These are phyloP conservation scores for Phytophthora podocarpi DNA, from an alignment of 352 stramenopile genomes.

Conservation along the genomic window DNA sequence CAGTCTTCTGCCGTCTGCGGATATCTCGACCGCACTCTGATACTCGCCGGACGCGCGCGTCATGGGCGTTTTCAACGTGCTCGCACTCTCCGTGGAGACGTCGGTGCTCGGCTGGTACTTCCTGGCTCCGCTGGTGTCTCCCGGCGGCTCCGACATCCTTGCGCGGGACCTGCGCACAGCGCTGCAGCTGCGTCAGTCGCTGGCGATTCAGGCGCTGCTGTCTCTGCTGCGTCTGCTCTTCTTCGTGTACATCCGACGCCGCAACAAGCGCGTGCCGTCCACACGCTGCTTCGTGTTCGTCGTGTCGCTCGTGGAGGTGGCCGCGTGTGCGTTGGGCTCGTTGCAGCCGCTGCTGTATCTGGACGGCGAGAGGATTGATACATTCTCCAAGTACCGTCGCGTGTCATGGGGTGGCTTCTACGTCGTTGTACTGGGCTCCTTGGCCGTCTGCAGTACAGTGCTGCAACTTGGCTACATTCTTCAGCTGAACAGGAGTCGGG, in stretches of 20 bases:
- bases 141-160: constrained; percentile 39
- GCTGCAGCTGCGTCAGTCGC: constrained; percentile 71
- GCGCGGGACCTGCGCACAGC: constrained; percentile 37
- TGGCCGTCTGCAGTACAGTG: constrained; percentile 55
- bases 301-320: constrained; percentile 64
- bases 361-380: constrained; percentile 43
- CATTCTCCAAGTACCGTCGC: constrained; percentile 52
- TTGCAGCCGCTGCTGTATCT: constrained; percentile 73
- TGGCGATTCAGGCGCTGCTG: constrained; percentile 58
- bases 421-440: constrained; percentile 52
- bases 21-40: constrained; percentile 18
- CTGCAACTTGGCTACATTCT: constrained; percentile 80
- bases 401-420: constrained; percentile 60
- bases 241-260: constrained; percentile 72
- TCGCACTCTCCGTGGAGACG: constrained; percentile 60
- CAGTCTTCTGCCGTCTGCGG: constrained; percentile 14
- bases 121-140: constrained; percentile 39
- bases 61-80: constrained; percentile 76
- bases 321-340: constrained; percentile 48
- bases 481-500: constrained; percentile 77
- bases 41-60: not conserved
- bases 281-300: constrained; percentile 84
- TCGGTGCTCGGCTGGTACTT: constrained; percentile 68
- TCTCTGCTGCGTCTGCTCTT: constrained; percentile 56
- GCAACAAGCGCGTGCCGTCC: constrained; percentile 73